A percentile compares a stretch with the other conserved stretches of the same genome.
Conservation (phyloP, 116 monocot genomes). For the Cymodocea nodosa region DNA sequence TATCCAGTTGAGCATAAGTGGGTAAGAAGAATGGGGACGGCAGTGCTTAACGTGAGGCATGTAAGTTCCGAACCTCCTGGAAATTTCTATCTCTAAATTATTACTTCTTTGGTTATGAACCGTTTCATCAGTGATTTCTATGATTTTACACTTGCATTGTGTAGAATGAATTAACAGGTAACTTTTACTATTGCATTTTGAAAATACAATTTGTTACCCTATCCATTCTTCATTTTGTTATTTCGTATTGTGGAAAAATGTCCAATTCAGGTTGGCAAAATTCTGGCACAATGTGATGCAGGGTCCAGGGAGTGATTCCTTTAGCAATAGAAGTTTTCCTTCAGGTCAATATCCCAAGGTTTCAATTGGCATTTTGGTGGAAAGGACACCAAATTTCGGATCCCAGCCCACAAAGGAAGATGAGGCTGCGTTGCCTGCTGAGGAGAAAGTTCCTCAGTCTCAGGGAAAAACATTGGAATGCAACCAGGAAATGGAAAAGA, state of each 20-base stretch:
- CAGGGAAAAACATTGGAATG: conserved; percentile 21
- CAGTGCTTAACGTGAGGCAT: conserved; percentile 1
- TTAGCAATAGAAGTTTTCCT: conserved; percentile 29
- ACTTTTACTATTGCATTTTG: too few species aligned
- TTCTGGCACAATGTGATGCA: conserved; percentile 8
- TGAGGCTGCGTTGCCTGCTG: conserved; percentile 13
- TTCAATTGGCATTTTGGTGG: conserved; percentile 59
- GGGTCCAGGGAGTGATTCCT: conserved; percentile 28
- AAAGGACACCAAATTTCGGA: conserved; percentile 20
- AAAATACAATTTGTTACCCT: too few species aligned
- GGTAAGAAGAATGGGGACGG: conserved; percentile 1
- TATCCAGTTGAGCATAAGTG: not conserved
- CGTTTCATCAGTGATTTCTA: too few species aligned
- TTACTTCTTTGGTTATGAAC: not conserved
- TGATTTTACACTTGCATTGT: too few species aligned
- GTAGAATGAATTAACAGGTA: too few species aligned
- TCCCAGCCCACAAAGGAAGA: conserved; percentile 21
- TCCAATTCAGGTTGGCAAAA: not conserved
- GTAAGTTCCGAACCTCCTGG: not conserved
- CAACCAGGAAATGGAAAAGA: conserved; percentile 2
- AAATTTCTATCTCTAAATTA: not conserved
- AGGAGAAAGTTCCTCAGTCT: conserved; percentile 6
- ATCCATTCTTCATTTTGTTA: too few species aligned
- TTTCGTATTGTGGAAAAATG: too few species aligned
- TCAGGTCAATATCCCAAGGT: conserved; percentile 55